Base-by-base conservation (phyloP, 805 yeast genomes). In the Yamadazyma ubonensis region DNA sequence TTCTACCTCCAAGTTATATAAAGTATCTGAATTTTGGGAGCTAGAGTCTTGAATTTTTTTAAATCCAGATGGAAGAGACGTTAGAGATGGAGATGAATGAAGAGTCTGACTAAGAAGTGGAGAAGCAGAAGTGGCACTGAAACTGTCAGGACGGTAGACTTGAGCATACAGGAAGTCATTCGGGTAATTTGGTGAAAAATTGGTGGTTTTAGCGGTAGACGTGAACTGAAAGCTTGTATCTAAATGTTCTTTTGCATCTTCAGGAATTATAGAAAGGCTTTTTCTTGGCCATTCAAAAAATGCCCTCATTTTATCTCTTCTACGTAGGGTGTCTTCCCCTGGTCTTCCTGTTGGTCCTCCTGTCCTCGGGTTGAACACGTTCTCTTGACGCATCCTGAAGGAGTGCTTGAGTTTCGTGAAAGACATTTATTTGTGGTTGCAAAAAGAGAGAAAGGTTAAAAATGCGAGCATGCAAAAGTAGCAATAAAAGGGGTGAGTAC, bases 21-120 rank as follows among this genome's bases (percentile, higher is more conserved):
- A 30, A 11, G 33, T 19, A 17, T 19, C 33, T 16, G 33, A 30
- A 22, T 10, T 18, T 11, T 30, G 9, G 26, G 12, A 10, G 26
- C 12, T 23, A 23, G 9, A 4, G 26, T 23, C n/a, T 10, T 23
- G 12, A 12, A 6, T 23, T 10, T 21, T 21, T 7, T 16, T 3
- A 22, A 20, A 32, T 18, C 27, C 35, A 6, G 35, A 32, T 11
- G 27, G 35, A 32, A 32, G 35, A 4, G 35, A 32, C 17, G 35
- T 32, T 6, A 18, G 35, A 9, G 10, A 10, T 12, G 3, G 30
- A 9, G 15, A 16, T 12, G 15, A 15, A 4, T 5, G 30, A 27
- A 27, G 30, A n/a, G 15, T 5, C n/a, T 23, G 26, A 23, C 26
- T 23, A n/a, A n/a, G n/a, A n/a, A n/a, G n/a, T n/a, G n/a, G n/a